Evolutionary conservation across 345 rosid genomes (phyloP).

Genomic region (Sisymbrium irio): DNA sequence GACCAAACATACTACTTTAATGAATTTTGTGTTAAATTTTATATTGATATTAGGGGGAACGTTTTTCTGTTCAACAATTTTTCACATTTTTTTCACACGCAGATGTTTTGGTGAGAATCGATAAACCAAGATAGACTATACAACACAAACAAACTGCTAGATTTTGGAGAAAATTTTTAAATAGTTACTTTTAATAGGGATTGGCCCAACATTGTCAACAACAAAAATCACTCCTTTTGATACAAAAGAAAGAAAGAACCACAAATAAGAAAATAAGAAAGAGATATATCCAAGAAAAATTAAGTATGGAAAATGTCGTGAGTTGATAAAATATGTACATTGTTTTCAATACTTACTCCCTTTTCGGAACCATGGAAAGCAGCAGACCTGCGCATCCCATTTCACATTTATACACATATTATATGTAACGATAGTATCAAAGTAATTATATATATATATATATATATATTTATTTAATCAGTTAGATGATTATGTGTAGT

Average conservation of each 20-base stretch:
- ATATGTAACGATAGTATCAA: neutral
- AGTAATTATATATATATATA: neutral
- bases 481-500: neutral
- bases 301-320: neutral
- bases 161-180: neutral
- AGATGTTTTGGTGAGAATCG: neutral
- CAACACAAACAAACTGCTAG: neutral
- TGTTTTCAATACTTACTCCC: slow-evolving; percentile 21
- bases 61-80: neutral
- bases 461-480: too few relatives aligned
- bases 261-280: neutral
- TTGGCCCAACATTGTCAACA: neutral
- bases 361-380: slow-evolving; percentile 44
- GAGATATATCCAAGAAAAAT: neutral
- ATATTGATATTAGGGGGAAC: too few relatives aligned
- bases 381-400: slow-evolving; percentile 46
- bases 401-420: neutral
- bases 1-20: too few relatives aligned
- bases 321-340: neutral
- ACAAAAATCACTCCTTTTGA: neutral
- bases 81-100: neutral
- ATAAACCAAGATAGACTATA: neutral
- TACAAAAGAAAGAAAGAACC: neutral
- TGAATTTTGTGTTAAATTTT: too few relatives aligned
- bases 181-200: neutral